Evolutionary conservation across 345 rosid species (phyloP), one percentile per base, ranked within the genome.

Genomic region (Cochlearia excelsa): DNA sequence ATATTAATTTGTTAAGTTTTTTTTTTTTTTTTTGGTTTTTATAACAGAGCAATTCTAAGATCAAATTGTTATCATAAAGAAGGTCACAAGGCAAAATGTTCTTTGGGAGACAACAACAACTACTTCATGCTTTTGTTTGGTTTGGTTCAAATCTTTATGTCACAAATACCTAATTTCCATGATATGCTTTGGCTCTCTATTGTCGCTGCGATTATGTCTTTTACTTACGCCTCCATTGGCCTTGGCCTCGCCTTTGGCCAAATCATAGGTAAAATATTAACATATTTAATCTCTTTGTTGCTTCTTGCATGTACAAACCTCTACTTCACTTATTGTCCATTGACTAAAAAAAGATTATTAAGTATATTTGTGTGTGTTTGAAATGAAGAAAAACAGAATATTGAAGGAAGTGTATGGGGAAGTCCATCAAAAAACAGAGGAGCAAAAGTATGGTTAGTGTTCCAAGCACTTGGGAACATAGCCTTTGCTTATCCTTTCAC

Each of bases 401-500:
- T 86, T 42, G 71, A 77, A 46, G 95, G 97, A 70, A 80, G 86
- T 67, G 29, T 84, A 26, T 67, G 49, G 0, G 95, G 97, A 1
- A 82, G 76, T 49, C 74, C 78, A 45, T 59, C 84, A 39, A 87
- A 83, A 51, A 79, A 77, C 45, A 41, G 50, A 52, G 78, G 79
- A 10, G 90, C 80, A 50, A 60, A 57, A 11, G 81, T 86, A 6
- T 81, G 84, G 92, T 76, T 90, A 75, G 82, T 77, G 61, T 56
- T 88, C 38, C 94, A 85, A 70, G 87, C 94, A 33, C 76, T 88
- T 28, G 96, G 96, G 67, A 87, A 86, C 54, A 81, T 82, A 51
- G 95, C 97, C 52, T 86, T 89, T 68, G 78, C 97, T 26, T 86
- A 86, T 65, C 85, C 90, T 30, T 86, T 4, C 59, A 74, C 97